phyloP scores from a whole-genome alignment of 495 filamentous ascomycete species.

The Saxispiralis lemnorum region DNA sequence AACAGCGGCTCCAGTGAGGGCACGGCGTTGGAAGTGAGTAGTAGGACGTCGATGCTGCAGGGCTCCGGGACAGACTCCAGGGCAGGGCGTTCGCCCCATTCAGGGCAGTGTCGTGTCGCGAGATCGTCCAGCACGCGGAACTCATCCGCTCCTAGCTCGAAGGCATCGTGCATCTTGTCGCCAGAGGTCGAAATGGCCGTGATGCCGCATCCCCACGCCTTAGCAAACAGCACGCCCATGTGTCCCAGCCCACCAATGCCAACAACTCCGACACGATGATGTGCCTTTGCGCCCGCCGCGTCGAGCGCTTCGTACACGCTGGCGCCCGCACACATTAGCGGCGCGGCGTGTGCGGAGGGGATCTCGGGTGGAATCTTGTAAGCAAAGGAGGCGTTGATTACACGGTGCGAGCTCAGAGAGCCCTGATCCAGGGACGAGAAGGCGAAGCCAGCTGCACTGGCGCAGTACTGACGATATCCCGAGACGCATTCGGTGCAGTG shows the following conservation, averaged over 20 bases:
- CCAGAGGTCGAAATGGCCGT: background rate
- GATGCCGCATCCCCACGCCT: constrained; percentile 3
- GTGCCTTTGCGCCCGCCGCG: background rate
- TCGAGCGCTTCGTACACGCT: constrained; percentile 1
- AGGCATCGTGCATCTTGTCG: background rate
- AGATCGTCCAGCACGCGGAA: background rate
- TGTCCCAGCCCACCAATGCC: constrained; percentile 5
- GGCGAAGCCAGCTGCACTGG: constrained; percentile 1
- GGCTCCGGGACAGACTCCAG: background rate
- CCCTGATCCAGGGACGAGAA: constrained; percentile 4
- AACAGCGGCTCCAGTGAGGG: background rate
- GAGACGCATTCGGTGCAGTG: constrained; percentile 1
- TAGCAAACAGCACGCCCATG: constrained; percentile 3
- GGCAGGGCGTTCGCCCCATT: background rate
- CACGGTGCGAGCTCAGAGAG: background rate
- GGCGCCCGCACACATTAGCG: constrained; percentile 7
- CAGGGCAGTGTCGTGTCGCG: background rate
- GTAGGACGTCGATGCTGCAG: background rate
- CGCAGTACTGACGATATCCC: constrained; percentile 5
- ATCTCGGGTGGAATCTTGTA: constrained; percentile 1
- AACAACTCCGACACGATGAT: constrained; percentile 3
- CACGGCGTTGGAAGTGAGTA: constrained; percentile 3
- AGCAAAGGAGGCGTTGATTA: background rate
- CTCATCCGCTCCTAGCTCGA: constrained; percentile 2
- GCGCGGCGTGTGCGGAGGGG: background rate